These are phyloP conservation scores for Bidens hawaiensis DNA, from an alignment of 140 eudicot species.

Conservation along the genomic window DNA sequence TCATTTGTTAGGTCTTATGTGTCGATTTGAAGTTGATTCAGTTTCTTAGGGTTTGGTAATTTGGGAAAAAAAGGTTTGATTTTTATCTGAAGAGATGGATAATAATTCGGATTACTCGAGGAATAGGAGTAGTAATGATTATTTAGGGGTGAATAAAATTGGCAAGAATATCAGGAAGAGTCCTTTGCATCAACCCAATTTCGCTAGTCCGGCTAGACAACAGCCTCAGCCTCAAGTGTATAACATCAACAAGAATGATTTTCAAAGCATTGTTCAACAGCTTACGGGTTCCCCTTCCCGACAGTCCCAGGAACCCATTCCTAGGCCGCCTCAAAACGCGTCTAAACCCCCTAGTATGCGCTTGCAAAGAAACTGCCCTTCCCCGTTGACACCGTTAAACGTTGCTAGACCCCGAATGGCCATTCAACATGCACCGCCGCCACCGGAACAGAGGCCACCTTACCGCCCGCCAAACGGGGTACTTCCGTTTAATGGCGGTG, in stretches of 20 bases:
- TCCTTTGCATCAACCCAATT: constrained; percentile 85
- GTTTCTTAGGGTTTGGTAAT: neutral
- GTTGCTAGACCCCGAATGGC: constrained; percentile 60
- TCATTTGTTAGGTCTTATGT: too few relatives aligned
- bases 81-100: constrained; percentile 40
- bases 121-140: constrained; percentile 55
- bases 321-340: constrained; percentile 76
- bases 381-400: constrained; percentile 60
- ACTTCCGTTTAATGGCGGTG: constrained; percentile 26
- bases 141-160: constrained; percentile 80
- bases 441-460: constrained; percentile 38
- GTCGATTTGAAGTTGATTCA: neutral
- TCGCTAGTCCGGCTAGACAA: constrained; percentile 50
- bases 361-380: constrained; percentile 77
- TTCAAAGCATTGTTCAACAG: constrained; percentile 89
- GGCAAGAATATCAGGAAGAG: constrained; percentile 92
- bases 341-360: constrained; percentile 71
- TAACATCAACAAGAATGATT: constrained; percentile 90
- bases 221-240: constrained; percentile 96
- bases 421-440: constrained; percentile 24
- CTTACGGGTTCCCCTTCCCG: constrained; percentile 81
- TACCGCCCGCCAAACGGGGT: constrained; percentile 23
- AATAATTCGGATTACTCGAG: constrained; percentile 53
- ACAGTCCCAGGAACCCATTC: constrained; percentile 55
- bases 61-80: constrained; percentile 7